phyloP scores from a whole-genome alignment of 768 basidiomycete genomes.

The Xanthoconium stramineum region DNA sequence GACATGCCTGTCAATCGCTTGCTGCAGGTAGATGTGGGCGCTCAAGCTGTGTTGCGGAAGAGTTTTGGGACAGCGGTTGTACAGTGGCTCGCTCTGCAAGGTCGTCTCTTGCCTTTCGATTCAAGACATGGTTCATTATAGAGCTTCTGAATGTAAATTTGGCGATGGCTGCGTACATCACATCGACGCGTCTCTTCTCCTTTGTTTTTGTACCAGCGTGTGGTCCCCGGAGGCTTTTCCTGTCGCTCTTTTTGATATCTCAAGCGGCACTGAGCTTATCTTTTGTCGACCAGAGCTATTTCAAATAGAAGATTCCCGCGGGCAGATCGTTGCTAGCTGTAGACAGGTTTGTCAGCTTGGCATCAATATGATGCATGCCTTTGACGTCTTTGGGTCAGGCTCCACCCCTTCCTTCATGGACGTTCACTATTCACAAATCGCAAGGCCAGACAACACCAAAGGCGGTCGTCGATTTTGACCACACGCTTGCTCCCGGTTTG shows the following conservation, averaged over 20 bases:
- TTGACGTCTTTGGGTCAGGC: too few species aligned
- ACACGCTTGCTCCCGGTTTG: background rate
- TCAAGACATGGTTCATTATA: too few species aligned
- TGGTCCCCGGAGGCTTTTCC: background rate
- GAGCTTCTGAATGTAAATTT: too few species aligned
- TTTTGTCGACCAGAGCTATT: background rate
- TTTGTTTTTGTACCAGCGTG: too few species aligned
- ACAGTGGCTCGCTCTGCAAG: too few species aligned
- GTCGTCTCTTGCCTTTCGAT: too few species aligned
- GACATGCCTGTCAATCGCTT: too few species aligned
- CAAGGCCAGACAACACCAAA: background rate
- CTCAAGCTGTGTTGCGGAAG: too few species aligned
- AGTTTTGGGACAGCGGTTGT: too few species aligned
- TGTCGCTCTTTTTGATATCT: background rate
- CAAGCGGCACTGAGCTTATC: background rate
- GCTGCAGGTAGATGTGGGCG: too few species aligned
- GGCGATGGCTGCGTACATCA: background rate
- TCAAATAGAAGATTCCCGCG: background rate
- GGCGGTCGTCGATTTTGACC: background rate
- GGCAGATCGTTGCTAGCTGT: background rate
- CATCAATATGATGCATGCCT: too few species aligned
- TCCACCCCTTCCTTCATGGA: background rate
- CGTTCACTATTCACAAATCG: background rate
- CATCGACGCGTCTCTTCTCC: background rate
- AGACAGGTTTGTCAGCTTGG: background rate